phyloP scores from a whole-genome alignment of 148 eudicot genomes.

The Arbutus unedo region DNA sequence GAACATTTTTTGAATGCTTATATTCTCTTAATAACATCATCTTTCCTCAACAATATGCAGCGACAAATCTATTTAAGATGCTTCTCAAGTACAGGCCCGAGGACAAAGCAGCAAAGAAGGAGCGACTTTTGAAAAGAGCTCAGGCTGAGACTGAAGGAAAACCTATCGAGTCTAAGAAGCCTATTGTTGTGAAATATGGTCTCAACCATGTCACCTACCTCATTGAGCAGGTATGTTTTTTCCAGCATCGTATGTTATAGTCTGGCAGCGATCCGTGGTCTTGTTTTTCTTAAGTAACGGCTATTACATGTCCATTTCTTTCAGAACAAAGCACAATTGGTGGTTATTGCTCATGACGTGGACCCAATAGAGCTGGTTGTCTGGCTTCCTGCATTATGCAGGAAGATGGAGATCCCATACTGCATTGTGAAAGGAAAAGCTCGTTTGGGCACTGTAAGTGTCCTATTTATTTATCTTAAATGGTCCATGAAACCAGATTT shows the following conservation, averaged over 20 bases:
- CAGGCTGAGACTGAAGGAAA: slow-evolving; percentile 91
- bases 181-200: slow-evolving; percentile 89
- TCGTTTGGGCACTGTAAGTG: slow-evolving; percentile 71
- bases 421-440: slow-evolving; percentile 95
- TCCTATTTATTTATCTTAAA: background rate
- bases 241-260: too few species aligned
- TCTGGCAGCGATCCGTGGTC: background rate
- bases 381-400: slow-evolving; percentile 91
- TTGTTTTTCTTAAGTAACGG: background rate
- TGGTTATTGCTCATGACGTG: slow-evolving; percentile 92
- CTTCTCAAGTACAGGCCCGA: slow-evolving; percentile 89
- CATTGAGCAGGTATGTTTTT: slow-evolving; percentile 65
- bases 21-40: background rate
- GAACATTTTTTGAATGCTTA: background rate
- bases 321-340: slow-evolving; percentile 89
- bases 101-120: slow-evolving; percentile 80
- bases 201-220: slow-evolving; percentile 86
- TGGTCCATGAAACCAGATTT: background rate
- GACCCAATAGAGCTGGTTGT: slow-evolving; percentile 95
- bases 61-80: slow-evolving; percentile 79
- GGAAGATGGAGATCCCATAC: slow-evolving; percentile 94
- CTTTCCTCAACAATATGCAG: slow-evolving; percentile 27
- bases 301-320: background rate
- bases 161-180: slow-evolving; percentile 67
- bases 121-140: slow-evolving; percentile 73